Conservation (phyloP, 495 filamentous ascomycete genomes). For the Thozetella sp. region DNA sequence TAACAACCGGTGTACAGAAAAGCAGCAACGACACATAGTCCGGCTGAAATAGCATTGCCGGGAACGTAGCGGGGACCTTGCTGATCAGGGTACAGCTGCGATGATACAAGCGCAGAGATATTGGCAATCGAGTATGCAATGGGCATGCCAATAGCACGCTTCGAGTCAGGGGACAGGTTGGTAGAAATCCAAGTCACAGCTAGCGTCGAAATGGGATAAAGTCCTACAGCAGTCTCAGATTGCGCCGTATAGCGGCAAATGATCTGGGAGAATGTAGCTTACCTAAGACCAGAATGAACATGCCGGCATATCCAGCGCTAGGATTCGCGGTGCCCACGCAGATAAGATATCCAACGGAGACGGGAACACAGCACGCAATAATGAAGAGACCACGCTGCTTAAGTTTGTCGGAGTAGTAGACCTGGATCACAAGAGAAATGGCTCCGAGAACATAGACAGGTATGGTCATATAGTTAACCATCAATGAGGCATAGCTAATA, state of each 20-base stretch:
- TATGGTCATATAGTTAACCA: constrained; percentile 17
- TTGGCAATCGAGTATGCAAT: neutral
- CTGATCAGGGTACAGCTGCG: neutral
- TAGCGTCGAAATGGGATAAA: neutral
- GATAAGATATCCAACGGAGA: constrained; percentile 11
- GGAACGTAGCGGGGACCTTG: neutral
- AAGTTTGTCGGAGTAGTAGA: constrained; percentile 8
- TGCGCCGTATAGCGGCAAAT: no score
- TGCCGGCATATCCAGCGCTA: constrained; percentile 13
- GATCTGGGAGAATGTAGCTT: neutral
- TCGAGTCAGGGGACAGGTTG: neutral
- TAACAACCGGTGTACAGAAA: neutral
- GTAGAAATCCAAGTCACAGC: neutral
- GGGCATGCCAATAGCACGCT: neutral
- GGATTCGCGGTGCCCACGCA: constrained; percentile 8
- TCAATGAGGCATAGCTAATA: no score
- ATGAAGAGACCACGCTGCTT: constrained; percentile 7
- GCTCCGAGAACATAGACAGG: constrained; percentile 12
- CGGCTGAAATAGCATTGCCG: neutral
- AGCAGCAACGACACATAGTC: neutral
- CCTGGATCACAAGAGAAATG: constrained; percentile 5
- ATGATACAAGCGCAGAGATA: neutral
- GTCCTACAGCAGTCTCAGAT: no score
- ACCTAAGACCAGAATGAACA: constrained; percentile 21
- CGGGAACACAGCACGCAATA: neutral